Evolutionary conservation across 2,329 filamentous ascomycete species (phyloP).

Genomic region (Fusarium sp.): DNA sequence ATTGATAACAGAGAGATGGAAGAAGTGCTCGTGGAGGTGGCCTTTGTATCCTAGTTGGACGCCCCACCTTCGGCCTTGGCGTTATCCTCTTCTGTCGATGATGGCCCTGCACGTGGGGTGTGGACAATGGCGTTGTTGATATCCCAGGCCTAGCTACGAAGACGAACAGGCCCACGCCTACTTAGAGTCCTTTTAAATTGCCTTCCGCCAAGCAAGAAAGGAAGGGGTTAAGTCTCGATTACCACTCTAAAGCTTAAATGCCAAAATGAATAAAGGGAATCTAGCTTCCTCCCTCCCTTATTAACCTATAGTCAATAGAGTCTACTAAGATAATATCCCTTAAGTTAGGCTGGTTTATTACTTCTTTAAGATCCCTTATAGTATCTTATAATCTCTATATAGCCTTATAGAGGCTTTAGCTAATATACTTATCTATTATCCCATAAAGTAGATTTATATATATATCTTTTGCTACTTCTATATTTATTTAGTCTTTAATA

Average conservation of each 20-base stretch:
- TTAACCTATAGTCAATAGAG: not conserved
- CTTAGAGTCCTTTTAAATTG: no score
- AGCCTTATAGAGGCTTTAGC: not conserved
- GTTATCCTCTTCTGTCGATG: no score
- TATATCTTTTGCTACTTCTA: not conserved
- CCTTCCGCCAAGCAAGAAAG: no score
- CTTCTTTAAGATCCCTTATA: not conserved
- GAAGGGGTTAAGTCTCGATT: no score
- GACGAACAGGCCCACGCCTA: no score
- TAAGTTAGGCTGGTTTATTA: not conserved
- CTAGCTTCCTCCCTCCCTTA: not conserved
- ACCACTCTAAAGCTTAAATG: not conserved
- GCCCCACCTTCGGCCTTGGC: no score
- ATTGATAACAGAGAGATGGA: no score
- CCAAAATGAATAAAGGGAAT: constrained; percentile 2
- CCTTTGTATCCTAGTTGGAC: no score
- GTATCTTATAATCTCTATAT: not conserved
- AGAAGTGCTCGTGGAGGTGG: no score
- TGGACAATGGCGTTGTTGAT: no score
- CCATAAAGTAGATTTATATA: not conserved
- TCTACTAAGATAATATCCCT: not conserved
- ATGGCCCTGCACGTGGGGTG: no score
- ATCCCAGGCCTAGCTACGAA: no score
- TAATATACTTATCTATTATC: not conserved
- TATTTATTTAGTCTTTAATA: not conserved